Percentiles rank a stretch among this genome's conserved stretches.
Conservation (phyloP, 192 early-diverging fungal genomes). For the Lunasporangiospora selenospora region DNA sequence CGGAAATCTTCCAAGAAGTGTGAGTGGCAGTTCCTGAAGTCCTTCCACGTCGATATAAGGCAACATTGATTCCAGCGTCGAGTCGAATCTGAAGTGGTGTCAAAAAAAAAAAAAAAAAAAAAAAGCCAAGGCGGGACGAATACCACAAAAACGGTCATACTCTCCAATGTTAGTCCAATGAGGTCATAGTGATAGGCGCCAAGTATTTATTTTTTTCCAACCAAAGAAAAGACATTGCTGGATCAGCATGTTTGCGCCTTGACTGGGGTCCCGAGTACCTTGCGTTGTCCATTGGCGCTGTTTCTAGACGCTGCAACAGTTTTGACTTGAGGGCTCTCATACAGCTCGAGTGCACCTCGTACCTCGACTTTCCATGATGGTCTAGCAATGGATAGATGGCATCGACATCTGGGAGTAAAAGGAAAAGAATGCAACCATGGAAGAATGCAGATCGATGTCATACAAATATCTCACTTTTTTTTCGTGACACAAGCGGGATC, state of each 20-base stretch:
- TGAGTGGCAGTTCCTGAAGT: conserved; percentile 59
- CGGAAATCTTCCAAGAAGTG: conserved; percentile 53
- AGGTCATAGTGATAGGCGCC: no score
- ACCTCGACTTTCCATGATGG: conserved; percentile 52
- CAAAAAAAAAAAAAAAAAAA: no score
- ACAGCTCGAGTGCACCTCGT: conserved; percentile 54
- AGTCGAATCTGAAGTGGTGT: conserved; percentile 41
- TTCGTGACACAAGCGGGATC: conserved; percentile 35
- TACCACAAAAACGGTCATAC: no score
- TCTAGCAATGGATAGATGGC: conserved; percentile 59
- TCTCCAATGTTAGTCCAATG: no score
- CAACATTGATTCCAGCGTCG: conserved; percentile 49
- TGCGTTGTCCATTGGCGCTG: conserved; percentile 31
- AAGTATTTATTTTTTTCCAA: no score
- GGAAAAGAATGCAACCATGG: conserved; percentile 3
- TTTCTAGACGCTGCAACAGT: conserved; percentile 50
- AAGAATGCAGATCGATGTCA: conserved; percentile 17
- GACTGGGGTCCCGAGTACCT: no score
- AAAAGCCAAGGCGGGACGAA: no score
- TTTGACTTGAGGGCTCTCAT: conserved; percentile 54
- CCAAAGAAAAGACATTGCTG: no score
- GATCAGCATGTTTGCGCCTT: no score
- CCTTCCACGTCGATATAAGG: conserved; percentile 56
- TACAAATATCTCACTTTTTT: conserved; percentile 36
- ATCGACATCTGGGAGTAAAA: conserved; percentile 49